Percentiles rank a stretch among this genome's conserved stretches.
These are phyloP conservation scores for Eutypa lata DNA, from an alignment of 2,329 filamentous ascomycete genomes.

Conservation along the genomic window DNA sequence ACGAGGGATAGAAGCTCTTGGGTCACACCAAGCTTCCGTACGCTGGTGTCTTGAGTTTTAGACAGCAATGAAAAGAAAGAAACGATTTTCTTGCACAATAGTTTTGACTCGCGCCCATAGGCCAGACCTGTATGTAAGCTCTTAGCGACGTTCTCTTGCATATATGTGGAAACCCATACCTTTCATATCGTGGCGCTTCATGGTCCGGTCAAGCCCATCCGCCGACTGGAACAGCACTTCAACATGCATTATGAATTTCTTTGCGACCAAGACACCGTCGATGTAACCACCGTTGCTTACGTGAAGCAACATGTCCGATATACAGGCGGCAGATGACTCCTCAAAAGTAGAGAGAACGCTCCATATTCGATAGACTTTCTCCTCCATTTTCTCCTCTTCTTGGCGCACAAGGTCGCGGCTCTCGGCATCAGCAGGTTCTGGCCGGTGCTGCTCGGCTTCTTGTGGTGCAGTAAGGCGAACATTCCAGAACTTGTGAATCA, in stretches of 20 bases:
- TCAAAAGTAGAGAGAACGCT: constrained; percentile 96
- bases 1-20: constrained; percentile 97
- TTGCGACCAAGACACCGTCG: constrained; percentile 90
- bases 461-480: constrained; percentile 72
- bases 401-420: constrained; percentile 74
- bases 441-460: constrained; percentile 42
- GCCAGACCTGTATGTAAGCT: constrained; percentile 61
- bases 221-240: constrained; percentile 88
- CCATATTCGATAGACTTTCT: constrained; percentile 98
- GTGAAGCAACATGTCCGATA: constrained; percentile 97
- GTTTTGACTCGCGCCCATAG: constrained; percentile 93
- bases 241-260: constrained; percentile 94
- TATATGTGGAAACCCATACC: constrained; percentile 46
- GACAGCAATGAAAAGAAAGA: constrained; percentile 94
- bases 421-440: constrained; percentile 51
- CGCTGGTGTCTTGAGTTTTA: constrained; percentile 89
- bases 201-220: constrained; percentile 75
- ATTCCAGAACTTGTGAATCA: constrained; percentile 99
- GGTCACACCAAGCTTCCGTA: constrained; percentile 88
- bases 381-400: constrained; percentile 92
- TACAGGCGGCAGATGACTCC: constrained; percentile 95
- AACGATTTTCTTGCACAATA: constrained; percentile 99
- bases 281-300: constrained; percentile 97
- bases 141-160: constrained; percentile 14
- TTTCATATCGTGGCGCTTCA: constrained; percentile 69